phyloP scores from a whole-genome alignment of 2,329 filamentous ascomycete species.

The Cryphonectria carpinicola region DNA sequence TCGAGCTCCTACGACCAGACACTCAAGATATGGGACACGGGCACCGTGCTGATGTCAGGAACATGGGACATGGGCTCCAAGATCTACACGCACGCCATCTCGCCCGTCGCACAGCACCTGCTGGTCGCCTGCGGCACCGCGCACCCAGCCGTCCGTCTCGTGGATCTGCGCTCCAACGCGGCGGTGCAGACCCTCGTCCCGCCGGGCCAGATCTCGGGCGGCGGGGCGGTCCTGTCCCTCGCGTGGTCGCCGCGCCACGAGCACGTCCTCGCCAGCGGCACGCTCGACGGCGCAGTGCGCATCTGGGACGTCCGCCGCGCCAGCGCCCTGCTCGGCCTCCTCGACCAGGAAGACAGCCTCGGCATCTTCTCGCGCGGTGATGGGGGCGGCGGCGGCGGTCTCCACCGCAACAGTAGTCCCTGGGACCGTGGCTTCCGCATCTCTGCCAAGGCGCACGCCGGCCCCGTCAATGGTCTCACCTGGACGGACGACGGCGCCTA shows the following conservation, averaged over 20 bases:
- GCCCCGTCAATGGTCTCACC: conserved; percentile 79
- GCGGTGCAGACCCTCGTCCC: conserved; percentile 73
- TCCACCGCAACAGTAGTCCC: conserved; percentile 40
- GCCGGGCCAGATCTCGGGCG: conserved; percentile 49
- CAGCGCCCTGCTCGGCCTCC: conserved; percentile 72
- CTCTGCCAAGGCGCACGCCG: conserved; percentile 71
- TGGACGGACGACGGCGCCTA: conserved; percentile 83
- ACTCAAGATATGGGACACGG: conserved; percentile 74
- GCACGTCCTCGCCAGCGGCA: conserved; percentile 80
- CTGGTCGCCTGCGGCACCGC: conserved; percentile 89
- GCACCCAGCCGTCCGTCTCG: conserved; percentile 78
- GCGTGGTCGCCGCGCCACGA: conserved; percentile 84
- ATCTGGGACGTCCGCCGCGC: conserved; percentile 88
- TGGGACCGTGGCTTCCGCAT: conserved; percentile 44
- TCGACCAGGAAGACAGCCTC: conserved; percentile 83
- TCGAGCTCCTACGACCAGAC: conserved; percentile 79
- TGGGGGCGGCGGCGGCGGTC: conserved; percentile 34
- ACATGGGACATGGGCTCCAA: conserved; percentile 71
- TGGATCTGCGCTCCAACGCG: conserved; percentile 83
- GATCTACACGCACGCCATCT: conserved; percentile 78
- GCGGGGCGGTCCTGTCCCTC: conserved; percentile 68
- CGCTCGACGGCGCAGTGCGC: conserved; percentile 81
- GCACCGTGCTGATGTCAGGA: conserved; percentile 62
- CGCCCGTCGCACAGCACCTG: conserved; percentile 71
- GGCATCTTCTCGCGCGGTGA: conserved; percentile 59